Base-by-base conservation (phyloP, 1,139 yeast species). In the Kazachstania sp. region DNA sequence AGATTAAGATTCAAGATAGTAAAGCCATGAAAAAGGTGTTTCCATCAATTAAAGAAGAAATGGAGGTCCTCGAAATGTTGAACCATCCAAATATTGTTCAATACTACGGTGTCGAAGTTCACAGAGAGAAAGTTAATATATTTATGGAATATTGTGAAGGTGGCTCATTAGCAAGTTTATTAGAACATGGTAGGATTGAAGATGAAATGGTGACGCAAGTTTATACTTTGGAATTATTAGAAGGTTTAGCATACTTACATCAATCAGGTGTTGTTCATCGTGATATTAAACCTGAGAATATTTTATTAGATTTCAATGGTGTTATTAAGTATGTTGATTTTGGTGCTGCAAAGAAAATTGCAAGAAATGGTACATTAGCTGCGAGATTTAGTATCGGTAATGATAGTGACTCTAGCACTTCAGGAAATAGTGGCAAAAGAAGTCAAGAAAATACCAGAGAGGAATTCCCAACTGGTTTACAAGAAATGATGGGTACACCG, bases 71-170 rank as follows among this genome's bases (percentile, higher is more conserved):
- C 57, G 97, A 92, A 65, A 86, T 88, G 83, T 73, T 92, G 54
- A 83, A 87, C 52, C 98, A 92, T 67, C 97, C 97, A 11, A 92
- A 92, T 60, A 86, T 92, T 56, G 97, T 92, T 7, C 96, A 90
- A 61, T 92, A 92, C 63, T 90, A 81, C 60, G 98, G 98, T 40
- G 96, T 92, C 37, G 98, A 92, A 66, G 97, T 92, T 5, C 98
- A 92, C 65, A 77, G 97, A 48, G 97, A 92, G 65, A 81, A 87
- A 54, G 97, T 92, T 20, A 90, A 87, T 64, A 84, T 92, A 38
- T 92, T 92, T 63, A 92, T 92, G 98, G 98, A 92, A 66, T 88
- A 79, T 68, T 92, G 98, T 70, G 95, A 90, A 61, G 96, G 96
- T 41, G 97, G 97, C 0, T 88, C 97, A 0, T 72, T 92, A 49